These are phyloP conservation scores for Colletotrichum tropicale DNA, from an alignment of 2,329 filamentous ascomycete species.

Conservation along the genomic window DNA sequence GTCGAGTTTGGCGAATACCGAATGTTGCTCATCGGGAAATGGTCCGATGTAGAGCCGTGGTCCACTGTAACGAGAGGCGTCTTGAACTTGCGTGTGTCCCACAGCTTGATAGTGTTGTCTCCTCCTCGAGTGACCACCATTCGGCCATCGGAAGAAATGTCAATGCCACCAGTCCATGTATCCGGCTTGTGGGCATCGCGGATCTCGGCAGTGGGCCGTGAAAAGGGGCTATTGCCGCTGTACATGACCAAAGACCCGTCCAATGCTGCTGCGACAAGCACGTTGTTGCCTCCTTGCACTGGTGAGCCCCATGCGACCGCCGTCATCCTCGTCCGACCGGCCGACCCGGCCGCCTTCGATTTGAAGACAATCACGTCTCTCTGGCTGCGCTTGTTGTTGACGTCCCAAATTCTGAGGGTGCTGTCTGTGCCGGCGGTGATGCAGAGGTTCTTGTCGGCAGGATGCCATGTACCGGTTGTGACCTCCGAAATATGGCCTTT, in stretches of 20 bases:
- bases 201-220: slow-evolving; percentile 82
- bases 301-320: slow-evolving; percentile 85
- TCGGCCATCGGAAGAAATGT: slow-evolving; percentile 88
- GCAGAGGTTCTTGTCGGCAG: slow-evolving; percentile 81
- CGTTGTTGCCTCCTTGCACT: slow-evolving; percentile 75
- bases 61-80: slow-evolving; percentile 79
- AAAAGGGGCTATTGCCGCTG: slow-evolving; percentile 85
- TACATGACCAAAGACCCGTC: slow-evolving; percentile 95
- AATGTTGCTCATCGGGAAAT: slow-evolving; percentile 86
- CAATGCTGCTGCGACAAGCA: slow-evolving; percentile 82
- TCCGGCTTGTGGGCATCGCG: slow-evolving; percentile 79
- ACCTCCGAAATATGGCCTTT: slow-evolving; percentile 96
- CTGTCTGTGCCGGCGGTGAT: slow-evolving; percentile 94
- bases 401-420: slow-evolving; percentile 94
- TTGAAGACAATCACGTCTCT: slow-evolving; percentile 97
- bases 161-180: slow-evolving; percentile 91
- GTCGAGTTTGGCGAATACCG: slow-evolving; percentile 84
- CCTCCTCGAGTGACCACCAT: slow-evolving; percentile 91
- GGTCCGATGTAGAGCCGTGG: slow-evolving; percentile 81
- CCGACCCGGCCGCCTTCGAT: slow-evolving; percentile 84
- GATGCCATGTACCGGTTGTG: slow-evolving; percentile 89
- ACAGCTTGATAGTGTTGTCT: slow-evolving; percentile 91
- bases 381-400: slow-evolving; percentile 88
- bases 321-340: slow-evolving; percentile 92
- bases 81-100: slow-evolving; percentile 97